Evolutionary conservation across 805 yeast species (phyloP).

Genomic region (Cyberlindnera americana): DNA sequence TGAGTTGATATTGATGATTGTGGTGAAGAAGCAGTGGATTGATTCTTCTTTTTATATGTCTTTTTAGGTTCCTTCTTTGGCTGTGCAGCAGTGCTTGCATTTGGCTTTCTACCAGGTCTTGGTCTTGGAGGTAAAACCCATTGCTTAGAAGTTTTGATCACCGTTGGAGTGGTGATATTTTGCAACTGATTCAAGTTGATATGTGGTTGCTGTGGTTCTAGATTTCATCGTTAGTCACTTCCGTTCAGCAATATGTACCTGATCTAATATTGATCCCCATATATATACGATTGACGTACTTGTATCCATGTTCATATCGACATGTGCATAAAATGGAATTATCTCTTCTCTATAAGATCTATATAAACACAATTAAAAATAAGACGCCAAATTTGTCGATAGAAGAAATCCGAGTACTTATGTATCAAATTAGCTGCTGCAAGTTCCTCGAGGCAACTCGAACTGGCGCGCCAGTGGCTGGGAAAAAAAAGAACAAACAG

Average conservation of each 20-base stretch:
- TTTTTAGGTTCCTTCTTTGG: constrained; percentile 42
- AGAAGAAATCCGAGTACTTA: constrained; percentile 2
- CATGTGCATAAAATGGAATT: background rate
- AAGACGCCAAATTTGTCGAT: too few relatives aligned
- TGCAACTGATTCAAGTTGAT: constrained; percentile 16
- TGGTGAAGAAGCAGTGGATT: constrained; percentile 6
- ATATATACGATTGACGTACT: constrained; percentile 3
- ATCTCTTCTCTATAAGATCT: background rate
- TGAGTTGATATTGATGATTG: constrained; percentile 2
- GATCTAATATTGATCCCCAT: background rate
- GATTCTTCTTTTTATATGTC: constrained; percentile 17
- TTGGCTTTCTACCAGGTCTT: constrained; percentile 62
- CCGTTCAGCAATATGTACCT: too few relatives aligned
- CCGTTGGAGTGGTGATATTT: constrained; percentile 18
- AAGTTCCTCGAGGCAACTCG: constrained; percentile 5
- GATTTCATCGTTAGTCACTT: background rate
- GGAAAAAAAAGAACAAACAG: background rate
- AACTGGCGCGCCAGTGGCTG: constrained; percentile 3
- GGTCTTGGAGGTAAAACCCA: constrained; percentile 88
- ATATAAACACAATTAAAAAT: background rate
- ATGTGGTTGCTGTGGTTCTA: constrained; percentile 3
- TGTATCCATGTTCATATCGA: constrained; percentile 7
- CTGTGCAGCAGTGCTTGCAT: constrained; percentile 65
- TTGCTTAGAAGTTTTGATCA: constrained; percentile 61
- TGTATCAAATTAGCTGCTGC: constrained; percentile 7